A percentile compares a stretch with the other conserved stretches of the same genome.
These are phyloP conservation scores for Schoenoplectus tabernaemontani DNA, from an alignment of 202 grass and related monocot genomes.

Conservation along the genomic window DNA sequence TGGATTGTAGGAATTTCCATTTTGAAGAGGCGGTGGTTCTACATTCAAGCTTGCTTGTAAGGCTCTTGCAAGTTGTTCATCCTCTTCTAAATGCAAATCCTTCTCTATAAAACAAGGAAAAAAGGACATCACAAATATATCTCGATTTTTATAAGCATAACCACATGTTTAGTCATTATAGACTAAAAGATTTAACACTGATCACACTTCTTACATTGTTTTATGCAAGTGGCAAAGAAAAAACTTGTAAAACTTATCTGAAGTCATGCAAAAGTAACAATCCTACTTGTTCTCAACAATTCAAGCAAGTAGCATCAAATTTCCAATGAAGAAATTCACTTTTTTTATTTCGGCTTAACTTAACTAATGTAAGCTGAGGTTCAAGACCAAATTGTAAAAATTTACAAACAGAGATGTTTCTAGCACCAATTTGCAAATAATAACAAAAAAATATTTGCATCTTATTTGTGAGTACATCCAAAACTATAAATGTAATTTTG, in stretches of 20 bases:
- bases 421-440: background rate
- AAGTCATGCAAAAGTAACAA: no score
- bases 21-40: conserved; percentile 42
- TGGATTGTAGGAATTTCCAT: conserved; percentile 49
- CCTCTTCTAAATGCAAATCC: conserved; percentile 65
- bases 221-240: background rate
- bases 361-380: background rate
- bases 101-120: conserved; percentile 43
- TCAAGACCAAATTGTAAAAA: background rate
- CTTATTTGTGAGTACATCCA: background rate
- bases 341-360: background rate
- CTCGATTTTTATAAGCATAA: background rate
- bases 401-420: background rate
- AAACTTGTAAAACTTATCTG: no score
- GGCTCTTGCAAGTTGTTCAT: conserved; percentile 94
- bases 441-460: no score
- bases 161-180: background rate
- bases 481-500: background rate
- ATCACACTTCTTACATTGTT: background rate
- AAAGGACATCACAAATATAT: conserved; percentile 12
- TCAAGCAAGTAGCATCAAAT: background rate
- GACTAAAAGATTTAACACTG: background rate
- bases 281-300: no score
- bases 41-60: conserved; percentile 90
- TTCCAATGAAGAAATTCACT: background rate